Base-by-base conservation (phyloP, 768 basidiomycete genomes). In the Kwoniella sp. region DNA sequence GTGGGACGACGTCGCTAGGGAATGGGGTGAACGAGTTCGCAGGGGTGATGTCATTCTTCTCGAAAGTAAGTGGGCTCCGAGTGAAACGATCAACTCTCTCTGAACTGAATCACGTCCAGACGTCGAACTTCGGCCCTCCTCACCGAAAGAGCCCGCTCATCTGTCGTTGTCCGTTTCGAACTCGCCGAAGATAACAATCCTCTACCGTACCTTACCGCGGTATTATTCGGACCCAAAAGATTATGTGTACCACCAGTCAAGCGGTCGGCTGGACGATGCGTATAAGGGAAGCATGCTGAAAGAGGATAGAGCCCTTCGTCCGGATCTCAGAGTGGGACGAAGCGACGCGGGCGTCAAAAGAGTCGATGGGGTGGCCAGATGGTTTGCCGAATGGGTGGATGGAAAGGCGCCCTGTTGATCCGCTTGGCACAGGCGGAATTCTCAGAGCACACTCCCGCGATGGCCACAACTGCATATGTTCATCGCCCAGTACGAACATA, bases 361-460 rank as follows among this genome's bases (percentile, higher is more conserved):
- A 46, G 68, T 70, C 3, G 57, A 23, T 19, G 65, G 64, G 46
- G 43, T 62, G 17, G 65, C 56, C 3, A 57, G 46, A 26, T 70
- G 68, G 68, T 70, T 70, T 40, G 65, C 68, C 2, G 48, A 48
- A 2, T 70, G 60, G 58, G 59, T 70, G 5, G 64, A 51, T n/a
- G 68, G 68, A 2, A 64, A 65, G n/a, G 46, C 39, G 22, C 51
- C 56, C 3, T 23, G 28, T 12, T 53, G 38, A 50, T 3, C 14
- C n/a, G n/a, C n/a, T n/a, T n/a, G n/a, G n/a, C n/a, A n/a, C n/a
- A n/a, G n/a, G n/a, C n/a, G n/a, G n/a, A n/a, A n/a, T n/a, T n/a
- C n/a, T n/a, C n/a, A n/a, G n/a, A n/a, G n/a, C n/a, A n/a, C n/a
- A n/a, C n/a, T n/a, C n/a, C n/a, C n/a, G n/a, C n/a, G n/a, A n/a